Evolutionary conservation across 208 protist species (phyloP).

Genomic region (Leishmania aethiopica): DNA sequence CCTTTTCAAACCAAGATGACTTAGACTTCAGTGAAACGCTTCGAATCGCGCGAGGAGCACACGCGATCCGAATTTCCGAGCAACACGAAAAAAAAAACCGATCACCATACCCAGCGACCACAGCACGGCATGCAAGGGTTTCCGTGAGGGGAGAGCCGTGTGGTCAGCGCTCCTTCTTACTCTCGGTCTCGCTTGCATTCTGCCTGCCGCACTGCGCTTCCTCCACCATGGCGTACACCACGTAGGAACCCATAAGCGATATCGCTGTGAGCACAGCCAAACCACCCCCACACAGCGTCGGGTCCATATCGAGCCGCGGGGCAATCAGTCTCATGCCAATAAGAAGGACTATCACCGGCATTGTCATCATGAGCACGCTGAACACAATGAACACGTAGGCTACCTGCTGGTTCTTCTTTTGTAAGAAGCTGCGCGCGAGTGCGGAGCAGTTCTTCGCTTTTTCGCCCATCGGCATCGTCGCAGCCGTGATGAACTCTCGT

Average conservation of each 20-base stretch:
- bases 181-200: conserved; percentile 2
- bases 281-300: conserved; percentile 67
- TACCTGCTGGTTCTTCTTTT: conserved; percentile 47
- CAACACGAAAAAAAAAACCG: neutral
- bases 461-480: conserved; percentile 46
- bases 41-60: neutral
- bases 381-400: conserved; percentile 51
- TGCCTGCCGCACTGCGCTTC: conserved; percentile 20
- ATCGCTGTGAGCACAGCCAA: conserved; percentile 49
- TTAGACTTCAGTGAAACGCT: neutral
- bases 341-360: conserved; percentile 67
- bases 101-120: neutral
- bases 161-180: conserved; percentile 47
- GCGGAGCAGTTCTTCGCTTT: conserved; percentile 52
- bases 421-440: conserved; percentile 38
- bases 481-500: conserved; percentile 45
- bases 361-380: conserved; percentile 67
- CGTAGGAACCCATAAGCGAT: conserved; percentile 59
- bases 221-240: conserved; percentile 66
- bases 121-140: neutral
- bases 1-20: neutral
- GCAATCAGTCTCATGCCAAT: conserved; percentile 66
- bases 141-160: neutral
- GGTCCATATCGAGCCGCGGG: conserved; percentile 41
- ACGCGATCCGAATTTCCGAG: neutral